Conservation (phyloP, 148 eudicot species). For the Oxyria digyna region DNA sequence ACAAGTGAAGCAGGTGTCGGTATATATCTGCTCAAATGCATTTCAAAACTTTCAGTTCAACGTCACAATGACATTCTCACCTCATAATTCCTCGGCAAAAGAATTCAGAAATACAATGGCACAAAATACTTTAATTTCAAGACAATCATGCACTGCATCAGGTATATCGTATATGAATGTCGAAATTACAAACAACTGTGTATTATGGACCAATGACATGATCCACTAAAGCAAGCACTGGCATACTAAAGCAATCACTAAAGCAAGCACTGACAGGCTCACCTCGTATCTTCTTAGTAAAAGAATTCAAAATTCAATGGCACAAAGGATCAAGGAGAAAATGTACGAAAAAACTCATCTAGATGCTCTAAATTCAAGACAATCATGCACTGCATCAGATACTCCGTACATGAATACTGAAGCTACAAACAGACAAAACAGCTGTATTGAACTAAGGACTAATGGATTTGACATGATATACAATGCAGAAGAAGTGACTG, state of each 20-base stretch:
- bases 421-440: background rate
- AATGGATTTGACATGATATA: background rate
- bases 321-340: background rate
- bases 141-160: too few species aligned
- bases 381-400: background rate
- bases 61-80: background rate
- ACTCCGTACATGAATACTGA: background rate
- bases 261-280: background rate
- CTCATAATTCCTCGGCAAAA: background rate
- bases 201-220: too few species aligned
- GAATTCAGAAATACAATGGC: background rate
- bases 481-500: background rate
- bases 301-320: background rate
- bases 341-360: background rate
- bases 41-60: conserved; percentile 4
- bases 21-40: conserved; percentile 42
- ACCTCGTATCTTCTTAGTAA: background rate
- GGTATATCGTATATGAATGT: too few species aligned
- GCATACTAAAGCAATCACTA: too few species aligned
- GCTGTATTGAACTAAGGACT: background rate
- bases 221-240: too few species aligned
- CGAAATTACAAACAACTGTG: too few species aligned
- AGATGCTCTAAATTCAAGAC: background rate
- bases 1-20: conserved; percentile 41
- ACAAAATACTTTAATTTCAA: too few species aligned